These are phyloP conservation scores for Allantophomopsis cytisporea DNA, from an alignment of 2,329 filamentous ascomycete genomes.

Conservation along the genomic window DNA sequence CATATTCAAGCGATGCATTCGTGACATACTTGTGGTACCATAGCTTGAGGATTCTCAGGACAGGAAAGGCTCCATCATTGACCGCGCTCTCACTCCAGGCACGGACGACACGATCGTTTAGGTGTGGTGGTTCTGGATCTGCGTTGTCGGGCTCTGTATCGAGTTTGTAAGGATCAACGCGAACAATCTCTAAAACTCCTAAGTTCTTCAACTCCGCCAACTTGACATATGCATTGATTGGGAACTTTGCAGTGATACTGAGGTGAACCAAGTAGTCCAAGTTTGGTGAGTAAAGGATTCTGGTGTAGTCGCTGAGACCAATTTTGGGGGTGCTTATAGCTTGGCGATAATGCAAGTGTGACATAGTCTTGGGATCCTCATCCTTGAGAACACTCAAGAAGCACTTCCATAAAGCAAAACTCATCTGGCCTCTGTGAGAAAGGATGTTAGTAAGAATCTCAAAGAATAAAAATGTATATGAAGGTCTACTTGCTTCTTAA, in stretches of 20 bases:
- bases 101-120: slow-evolving; percentile 16
- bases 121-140: neutral
- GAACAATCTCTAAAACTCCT: slow-evolving; percentile 15
- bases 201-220: slow-evolving; percentile 17
- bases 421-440: slow-evolving; percentile 8
- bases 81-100: slow-evolving; percentile 15
- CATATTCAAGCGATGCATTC: slow-evolving; percentile 12
- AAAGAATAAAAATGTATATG: neutral
- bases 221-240: slow-evolving; percentile 13
- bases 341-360: slow-evolving; percentile 12
- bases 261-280: slow-evolving; percentile 18
- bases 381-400: slow-evolving; percentile 7
- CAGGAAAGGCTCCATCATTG: slow-evolving; percentile 12
- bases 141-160: neutral
- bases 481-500: slow-evolving; percentile 8
- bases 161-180: neutral
- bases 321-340: slow-evolving; percentile 8
- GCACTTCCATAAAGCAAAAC: slow-evolving; percentile 14
- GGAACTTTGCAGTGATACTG: slow-evolving; percentile 14
- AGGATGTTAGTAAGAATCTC: neutral
- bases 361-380: slow-evolving; percentile 3
- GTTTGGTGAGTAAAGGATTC: slow-evolving; percentile 11
- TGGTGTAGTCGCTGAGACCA: slow-evolving; percentile 11
- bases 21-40: slow-evolving; percentile 16
- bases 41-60: slow-evolving; percentile 17